Conservation (phyloP, 2,329 filamentous ascomycete genomes). For the Acarospora socialis region DNA sequence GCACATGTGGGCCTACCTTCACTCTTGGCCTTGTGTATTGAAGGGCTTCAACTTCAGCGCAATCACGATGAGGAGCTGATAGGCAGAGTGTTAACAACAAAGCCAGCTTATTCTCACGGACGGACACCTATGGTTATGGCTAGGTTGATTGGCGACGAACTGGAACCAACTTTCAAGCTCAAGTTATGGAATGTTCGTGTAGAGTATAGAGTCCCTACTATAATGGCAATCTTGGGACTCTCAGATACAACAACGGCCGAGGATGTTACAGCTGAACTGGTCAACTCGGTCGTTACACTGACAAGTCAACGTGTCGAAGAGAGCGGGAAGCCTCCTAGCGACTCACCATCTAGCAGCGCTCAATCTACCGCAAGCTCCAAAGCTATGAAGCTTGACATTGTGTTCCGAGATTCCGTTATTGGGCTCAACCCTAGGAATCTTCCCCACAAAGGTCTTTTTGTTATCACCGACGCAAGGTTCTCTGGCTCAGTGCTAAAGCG, state of each 20-base stretch:
- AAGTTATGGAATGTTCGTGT: constrained; percentile 70
- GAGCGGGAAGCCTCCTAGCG: constrained; percentile 36
- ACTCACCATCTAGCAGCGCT: constrained; percentile 15
- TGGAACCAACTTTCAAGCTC: constrained; percentile 78
- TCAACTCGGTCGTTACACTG: constrained; percentile 64
- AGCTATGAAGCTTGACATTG: constrained; percentile 52
- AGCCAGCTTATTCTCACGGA: constrained; percentile 10
- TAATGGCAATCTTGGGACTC: constrained; percentile 66
- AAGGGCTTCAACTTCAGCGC: constrained; percentile 41
- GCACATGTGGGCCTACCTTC: constrained; percentile 77
- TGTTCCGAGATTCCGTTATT: constrained; percentile 65
- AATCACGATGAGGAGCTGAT: constrained; percentile 60
- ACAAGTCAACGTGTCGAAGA: constrained; percentile 35
- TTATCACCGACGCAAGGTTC: constrained; percentile 64
- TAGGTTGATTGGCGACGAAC: constrained; percentile 82
- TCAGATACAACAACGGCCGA: constrained; percentile 52
- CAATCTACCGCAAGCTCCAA: constrained; percentile 3
- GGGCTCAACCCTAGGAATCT: constrained; percentile 70
- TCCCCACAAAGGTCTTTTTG: constrained; percentile 61
- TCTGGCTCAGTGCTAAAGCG: constrained; percentile 52
- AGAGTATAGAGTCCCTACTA: constrained; percentile 77
- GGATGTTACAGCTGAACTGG: constrained; percentile 61
- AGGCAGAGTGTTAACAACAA: constrained; percentile 39
- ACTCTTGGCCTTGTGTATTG: constrained; percentile 63
- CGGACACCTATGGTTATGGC: constrained; percentile 59